Conservation (phyloP, 2,329 filamentous ascomycete genomes). For the Fusarium tricinctum region DNA sequence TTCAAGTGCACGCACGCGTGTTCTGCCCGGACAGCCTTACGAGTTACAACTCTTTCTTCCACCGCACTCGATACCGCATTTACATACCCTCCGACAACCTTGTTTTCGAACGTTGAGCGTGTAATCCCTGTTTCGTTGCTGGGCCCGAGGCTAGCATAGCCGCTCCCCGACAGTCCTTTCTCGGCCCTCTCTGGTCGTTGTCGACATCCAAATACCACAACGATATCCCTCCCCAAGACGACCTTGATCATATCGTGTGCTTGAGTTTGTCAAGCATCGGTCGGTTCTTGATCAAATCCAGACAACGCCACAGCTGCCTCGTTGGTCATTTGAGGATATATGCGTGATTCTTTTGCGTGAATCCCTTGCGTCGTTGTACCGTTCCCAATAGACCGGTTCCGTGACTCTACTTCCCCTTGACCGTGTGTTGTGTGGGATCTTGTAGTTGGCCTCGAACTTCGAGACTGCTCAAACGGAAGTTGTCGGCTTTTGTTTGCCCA, state of each 20-base stretch:
- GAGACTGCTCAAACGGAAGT: slow-evolving; percentile 1
- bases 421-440: background rate
- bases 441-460: slow-evolving; percentile 1
- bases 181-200: slow-evolving; percentile 13
- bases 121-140: slow-evolving; percentile 10
- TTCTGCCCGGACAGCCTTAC: slow-evolving; percentile 10
- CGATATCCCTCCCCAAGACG: slow-evolving; percentile 5
- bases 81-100: slow-evolving; percentile 16
- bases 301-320: slow-evolving; percentile 5
- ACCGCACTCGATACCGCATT: slow-evolving; percentile 23
- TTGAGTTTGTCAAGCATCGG: background rate
- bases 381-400: slow-evolving; percentile 8
- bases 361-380: slow-evolving; percentile 15
- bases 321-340: background rate
- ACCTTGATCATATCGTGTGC: background rate
- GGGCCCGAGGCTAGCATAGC: slow-evolving; percentile 26
- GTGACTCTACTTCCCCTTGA: slow-evolving; percentile 2
- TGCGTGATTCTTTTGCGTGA: slow-evolving; percentile 16
- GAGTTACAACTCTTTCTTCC: slow-evolving; percentile 14
- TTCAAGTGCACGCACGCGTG: slow-evolving; percentile 29
- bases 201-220: slow-evolving; percentile 13
- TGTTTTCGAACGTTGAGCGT: slow-evolving; percentile 18
- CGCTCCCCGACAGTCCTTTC: slow-evolving; percentile 19
- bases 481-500: slow-evolving; percentile 2
- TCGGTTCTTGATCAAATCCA: background rate